Percentiles rank a stretch among this genome's conserved stretches.
These are phyloP conservation scores for Wickerhamiella spandovensis DNA, from an alignment of 805 yeast species.

Conservation along the genomic window DNA sequence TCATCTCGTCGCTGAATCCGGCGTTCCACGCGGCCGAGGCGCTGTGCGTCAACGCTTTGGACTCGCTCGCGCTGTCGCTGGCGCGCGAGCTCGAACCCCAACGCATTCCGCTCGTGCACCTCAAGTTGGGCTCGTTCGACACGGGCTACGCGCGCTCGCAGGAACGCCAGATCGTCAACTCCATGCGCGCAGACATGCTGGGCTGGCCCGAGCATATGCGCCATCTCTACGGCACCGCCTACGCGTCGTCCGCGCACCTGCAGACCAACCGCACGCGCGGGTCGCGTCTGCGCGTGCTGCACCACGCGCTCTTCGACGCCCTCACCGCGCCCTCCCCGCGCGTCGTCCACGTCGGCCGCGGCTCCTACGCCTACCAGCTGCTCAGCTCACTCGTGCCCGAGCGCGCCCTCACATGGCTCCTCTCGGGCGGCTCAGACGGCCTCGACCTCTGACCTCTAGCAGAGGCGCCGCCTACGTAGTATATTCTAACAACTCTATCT, in stretches of 20 bases:
- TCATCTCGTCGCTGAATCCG: slow-evolving; percentile 39
- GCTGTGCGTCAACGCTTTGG: slow-evolving; percentile 35
- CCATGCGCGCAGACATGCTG: slow-evolving; percentile 29
- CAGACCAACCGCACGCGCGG: slow-evolving; percentile 22
- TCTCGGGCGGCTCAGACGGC: not conserved
- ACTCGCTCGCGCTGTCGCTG: slow-evolving; percentile 27
- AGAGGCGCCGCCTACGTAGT: no score
- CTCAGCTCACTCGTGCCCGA: slow-evolving; percentile 22
- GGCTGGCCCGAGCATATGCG: slow-evolving; percentile 30
- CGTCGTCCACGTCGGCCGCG: slow-evolving; percentile 24
- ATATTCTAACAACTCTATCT: no score
- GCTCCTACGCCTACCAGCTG: slow-evolving; percentile 22
- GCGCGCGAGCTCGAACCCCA: slow-evolving; percentile 34
- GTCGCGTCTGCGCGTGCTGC: slow-evolving; percentile 20
- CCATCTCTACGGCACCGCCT: slow-evolving; percentile 25
- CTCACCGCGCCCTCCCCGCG: slow-evolving; percentile 17
- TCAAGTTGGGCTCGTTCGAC: slow-evolving; percentile 36
- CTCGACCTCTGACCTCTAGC: not conserved
- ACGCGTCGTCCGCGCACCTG: slow-evolving; percentile 21
- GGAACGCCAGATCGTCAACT: slow-evolving; percentile 21
- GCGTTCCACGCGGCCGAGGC: slow-evolving; percentile 57
- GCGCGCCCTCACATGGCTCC: slow-evolving; percentile 12
- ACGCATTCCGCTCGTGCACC: slow-evolving; percentile 30
- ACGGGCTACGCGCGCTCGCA: slow-evolving; percentile 20
- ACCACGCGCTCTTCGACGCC: slow-evolving; percentile 22